Evolutionary conservation across 257 asterid genomes (phyloP).

Genomic region (Solanum corneliomulleri): DNA sequence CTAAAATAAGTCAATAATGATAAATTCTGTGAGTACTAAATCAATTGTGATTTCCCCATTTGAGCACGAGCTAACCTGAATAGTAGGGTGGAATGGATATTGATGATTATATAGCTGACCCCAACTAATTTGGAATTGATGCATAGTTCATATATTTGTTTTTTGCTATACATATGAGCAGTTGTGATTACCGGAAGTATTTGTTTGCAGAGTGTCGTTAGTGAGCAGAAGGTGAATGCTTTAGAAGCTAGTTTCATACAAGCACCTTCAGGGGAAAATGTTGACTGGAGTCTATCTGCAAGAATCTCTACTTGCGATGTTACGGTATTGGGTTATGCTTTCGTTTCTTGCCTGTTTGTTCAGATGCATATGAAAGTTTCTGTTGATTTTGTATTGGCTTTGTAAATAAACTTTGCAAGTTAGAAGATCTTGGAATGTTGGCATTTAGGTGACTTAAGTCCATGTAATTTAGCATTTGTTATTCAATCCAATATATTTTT

Average conservation of each 20-base stretch:
- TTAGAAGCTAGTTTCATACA: slow-evolving; percentile 85
- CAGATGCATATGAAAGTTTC: background rate
- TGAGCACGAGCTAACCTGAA: background rate
- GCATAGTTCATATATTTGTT: background rate
- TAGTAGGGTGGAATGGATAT: background rate
- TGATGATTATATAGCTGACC: background rate
- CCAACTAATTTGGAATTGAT: background rate
- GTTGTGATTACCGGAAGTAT: slow-evolving; percentile 9
- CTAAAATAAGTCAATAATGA: background rate
- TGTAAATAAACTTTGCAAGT: background rate
- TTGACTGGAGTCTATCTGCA: slow-evolving; percentile 96
- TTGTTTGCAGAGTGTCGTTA: slow-evolving; percentile 77
- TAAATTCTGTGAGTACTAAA: background rate
- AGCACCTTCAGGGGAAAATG: slow-evolving; percentile 84
- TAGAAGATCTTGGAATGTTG: background rate
- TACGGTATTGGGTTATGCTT: slow-evolving; percentile 43
- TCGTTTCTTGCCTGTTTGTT: background rate
- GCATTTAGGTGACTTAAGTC: background rate
- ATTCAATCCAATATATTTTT: background rate
- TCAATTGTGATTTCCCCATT: background rate
- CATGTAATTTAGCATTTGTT: background rate
- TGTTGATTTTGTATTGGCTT: background rate
- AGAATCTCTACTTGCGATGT: slow-evolving; percentile 95
- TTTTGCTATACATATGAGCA: background rate
- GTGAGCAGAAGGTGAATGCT: slow-evolving; percentile 89